These are phyloP conservation scores for Camellia oleifera DNA, from an alignment of 179 eudicot genomes.

Conservation along the genomic window DNA sequence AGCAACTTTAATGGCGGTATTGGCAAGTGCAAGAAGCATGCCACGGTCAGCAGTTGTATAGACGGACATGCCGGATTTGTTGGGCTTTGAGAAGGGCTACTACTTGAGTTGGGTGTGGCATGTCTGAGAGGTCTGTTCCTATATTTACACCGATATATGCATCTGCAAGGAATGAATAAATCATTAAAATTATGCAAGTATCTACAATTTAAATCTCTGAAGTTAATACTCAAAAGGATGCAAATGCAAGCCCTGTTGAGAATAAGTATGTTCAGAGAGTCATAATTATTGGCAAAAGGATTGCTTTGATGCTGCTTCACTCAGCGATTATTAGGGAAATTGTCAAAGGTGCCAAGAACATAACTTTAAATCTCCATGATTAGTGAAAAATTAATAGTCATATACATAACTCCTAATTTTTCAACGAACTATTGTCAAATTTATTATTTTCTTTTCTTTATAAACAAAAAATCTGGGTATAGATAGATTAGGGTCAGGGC, in stretches of 20 bases:
- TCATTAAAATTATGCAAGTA: background rate
- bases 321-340: background rate
- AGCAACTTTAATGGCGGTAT: slow-evolving; percentile 71
- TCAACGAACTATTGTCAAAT: too few relatives aligned
- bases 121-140: slow-evolving; percentile 79
- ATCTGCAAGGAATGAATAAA: slow-evolving; percentile 41
- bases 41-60: slow-evolving; percentile 72
- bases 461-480: background rate
- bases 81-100: slow-evolving; percentile 83
- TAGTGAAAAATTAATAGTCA: too few relatives aligned
- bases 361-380: background rate
- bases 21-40: slow-evolving; percentile 80
- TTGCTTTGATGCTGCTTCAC: background rate
- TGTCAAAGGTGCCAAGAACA: background rate
- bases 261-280: too few relatives aligned
- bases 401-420: too few relatives aligned
- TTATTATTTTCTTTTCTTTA: too few relatives aligned
- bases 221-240: background rate
- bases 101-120: slow-evolving; percentile 93
- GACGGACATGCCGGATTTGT: slow-evolving; percentile 69
- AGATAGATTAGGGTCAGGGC: background rate
- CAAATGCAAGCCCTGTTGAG: background rate
- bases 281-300: background rate
- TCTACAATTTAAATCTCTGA: background rate
- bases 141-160: slow-evolving; percentile 84